These are phyloP conservation scores for Mortierella sp. DNA, from an alignment of 371 early-diverging fungal species.

Conservation along the genomic window DNA sequence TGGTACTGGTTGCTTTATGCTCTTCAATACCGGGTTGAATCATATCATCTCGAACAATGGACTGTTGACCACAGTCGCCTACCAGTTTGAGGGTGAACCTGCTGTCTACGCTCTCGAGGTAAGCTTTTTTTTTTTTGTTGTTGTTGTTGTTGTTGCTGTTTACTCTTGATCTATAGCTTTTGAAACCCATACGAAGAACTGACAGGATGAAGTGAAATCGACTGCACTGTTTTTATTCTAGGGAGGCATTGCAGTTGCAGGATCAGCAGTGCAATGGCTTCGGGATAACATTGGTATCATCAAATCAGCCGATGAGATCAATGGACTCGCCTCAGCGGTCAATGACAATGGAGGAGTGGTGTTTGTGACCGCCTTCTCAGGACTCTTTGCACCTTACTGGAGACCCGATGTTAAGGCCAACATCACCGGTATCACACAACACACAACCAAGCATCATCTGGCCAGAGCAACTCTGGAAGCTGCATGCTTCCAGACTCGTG, in stretches of 20 bases:
- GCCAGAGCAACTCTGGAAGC: conserved; percentile 91
- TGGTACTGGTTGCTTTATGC: conserved; percentile 96
- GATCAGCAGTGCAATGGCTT: conserved; percentile 94
- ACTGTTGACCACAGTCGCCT: conserved; percentile 92
- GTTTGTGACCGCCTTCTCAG: conserved; percentile 96
- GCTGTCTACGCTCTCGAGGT: conserved; percentile 89
- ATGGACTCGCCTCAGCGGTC: conserved; percentile 64
- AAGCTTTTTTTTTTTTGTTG: background rate
- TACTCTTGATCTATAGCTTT: too few relatives aligned
- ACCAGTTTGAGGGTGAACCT: conserved; percentile 85
- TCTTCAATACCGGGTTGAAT: conserved; percentile 91
- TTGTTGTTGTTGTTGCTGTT: background rate
- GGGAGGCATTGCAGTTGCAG: conserved; percentile 95
- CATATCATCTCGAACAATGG: conserved; percentile 86
- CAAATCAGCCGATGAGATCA: conserved; percentile 75
- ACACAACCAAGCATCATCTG: conserved; percentile 86
- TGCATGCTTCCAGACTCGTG: conserved; percentile 89
- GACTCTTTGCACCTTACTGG: conserved; percentile 97
- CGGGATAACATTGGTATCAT: conserved; percentile 90
- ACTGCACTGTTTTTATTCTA: conserved; percentile 8
- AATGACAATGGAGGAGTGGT: conserved; percentile 88
- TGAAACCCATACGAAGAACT: too few relatives aligned
- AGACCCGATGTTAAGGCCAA: conserved; percentile 91
- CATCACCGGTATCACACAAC: conserved; percentile 91
- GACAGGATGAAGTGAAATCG: too few relatives aligned